Percentiles rank a stretch among this genome's conserved stretches.
Evolutionary conservation across 1,139 yeast genomes (phyloP).

Genomic region (Diutina mesorugosa): DNA sequence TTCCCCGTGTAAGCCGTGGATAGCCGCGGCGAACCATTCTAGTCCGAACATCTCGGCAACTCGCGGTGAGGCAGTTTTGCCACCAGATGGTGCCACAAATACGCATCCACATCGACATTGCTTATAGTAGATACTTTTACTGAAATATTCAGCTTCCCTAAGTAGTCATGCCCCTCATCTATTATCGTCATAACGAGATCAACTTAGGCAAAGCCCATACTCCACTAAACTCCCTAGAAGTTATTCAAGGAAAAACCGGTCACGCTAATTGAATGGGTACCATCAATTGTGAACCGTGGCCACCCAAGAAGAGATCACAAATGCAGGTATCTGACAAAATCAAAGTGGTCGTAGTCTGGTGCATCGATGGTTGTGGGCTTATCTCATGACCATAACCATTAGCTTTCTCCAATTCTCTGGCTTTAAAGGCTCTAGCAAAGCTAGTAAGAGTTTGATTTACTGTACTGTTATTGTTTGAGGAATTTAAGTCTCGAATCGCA

Average conservation of each 20-base stretch:
- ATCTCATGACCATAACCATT: not conserved
- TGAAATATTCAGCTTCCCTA: no score
- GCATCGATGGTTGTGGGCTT: not conserved
- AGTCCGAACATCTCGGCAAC: not conserved
- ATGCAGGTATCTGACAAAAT: not conserved
- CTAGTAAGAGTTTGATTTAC: no score
- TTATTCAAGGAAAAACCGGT: not conserved
- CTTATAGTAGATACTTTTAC: not conserved
- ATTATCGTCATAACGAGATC: no score
- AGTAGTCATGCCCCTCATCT: no score
- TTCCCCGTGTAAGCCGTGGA: not conserved
- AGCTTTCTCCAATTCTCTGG: not conserved
- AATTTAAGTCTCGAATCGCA: no score
- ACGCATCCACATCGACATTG: not conserved
- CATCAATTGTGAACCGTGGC: not conserved
- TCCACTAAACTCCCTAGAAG: not conserved
- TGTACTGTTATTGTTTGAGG: no score
- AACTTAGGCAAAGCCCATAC: not conserved
- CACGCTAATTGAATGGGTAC: not conserved
- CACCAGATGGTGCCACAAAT: not conserved
- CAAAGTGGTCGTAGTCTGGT: not conserved
- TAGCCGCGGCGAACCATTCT: not conserved
- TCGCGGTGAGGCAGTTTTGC: not conserved
- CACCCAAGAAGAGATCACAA: not conserved
- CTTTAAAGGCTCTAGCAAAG: no score